phyloP scores from a whole-genome alignment of 768 basidiomycete genomes.

The Asterophora parasitica region DNA sequence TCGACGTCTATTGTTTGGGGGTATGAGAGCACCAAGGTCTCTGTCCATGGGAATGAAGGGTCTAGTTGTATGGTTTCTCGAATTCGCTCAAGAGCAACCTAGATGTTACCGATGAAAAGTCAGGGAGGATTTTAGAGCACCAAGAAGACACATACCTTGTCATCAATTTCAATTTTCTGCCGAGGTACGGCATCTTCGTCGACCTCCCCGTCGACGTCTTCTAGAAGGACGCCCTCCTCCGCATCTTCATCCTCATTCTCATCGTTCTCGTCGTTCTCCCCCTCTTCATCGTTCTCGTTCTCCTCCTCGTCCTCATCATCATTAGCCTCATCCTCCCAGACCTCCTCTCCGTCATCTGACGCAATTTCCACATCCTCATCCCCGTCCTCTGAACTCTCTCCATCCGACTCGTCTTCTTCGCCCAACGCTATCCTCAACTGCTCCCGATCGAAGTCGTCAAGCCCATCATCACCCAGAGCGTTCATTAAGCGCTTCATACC shows the following conservation, averaged over 20 bases:
- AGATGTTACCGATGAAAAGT: background rate
- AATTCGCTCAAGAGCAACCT: slow-evolving; percentile 80
- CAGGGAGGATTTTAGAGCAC: background rate
- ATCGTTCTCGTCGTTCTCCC: slow-evolving; percentile 33
- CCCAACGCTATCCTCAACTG: slow-evolving; percentile 43
- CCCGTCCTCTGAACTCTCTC: slow-evolving; percentile 18
- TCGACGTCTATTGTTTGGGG: slow-evolving; percentile 72
- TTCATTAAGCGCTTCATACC: slow-evolving; percentile 56
- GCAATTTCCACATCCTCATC: slow-evolving; percentile 8
- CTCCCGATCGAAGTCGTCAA: slow-evolving; percentile 60
- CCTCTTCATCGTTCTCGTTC: slow-evolving; percentile 17
- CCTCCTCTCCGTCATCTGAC: slow-evolving; percentile 35
- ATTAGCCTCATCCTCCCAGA: slow-evolving; percentile 28
- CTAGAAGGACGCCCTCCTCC: slow-evolving; percentile 53
- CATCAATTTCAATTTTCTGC: slow-evolving; percentile 81
- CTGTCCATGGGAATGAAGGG: slow-evolving; percentile 75
- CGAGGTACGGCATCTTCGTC: slow-evolving; percentile 80
- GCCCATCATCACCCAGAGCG: slow-evolving; percentile 57
- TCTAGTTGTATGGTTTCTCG: slow-evolving; percentile 74
- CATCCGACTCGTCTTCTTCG: slow-evolving; percentile 18
- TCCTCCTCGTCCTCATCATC: slow-evolving; percentile 15
- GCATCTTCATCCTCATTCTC: slow-evolving; percentile 52
- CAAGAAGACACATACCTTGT: slow-evolving; percentile 49
- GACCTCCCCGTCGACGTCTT: slow-evolving; percentile 39
- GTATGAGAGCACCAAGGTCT: slow-evolving; percentile 70